Percentiles rank a stretch among this genome's conserved stretches.
Conservation (phyloP, 2,329 filamentous ascomycete species). For the Curvularia verruculosa region DNA sequence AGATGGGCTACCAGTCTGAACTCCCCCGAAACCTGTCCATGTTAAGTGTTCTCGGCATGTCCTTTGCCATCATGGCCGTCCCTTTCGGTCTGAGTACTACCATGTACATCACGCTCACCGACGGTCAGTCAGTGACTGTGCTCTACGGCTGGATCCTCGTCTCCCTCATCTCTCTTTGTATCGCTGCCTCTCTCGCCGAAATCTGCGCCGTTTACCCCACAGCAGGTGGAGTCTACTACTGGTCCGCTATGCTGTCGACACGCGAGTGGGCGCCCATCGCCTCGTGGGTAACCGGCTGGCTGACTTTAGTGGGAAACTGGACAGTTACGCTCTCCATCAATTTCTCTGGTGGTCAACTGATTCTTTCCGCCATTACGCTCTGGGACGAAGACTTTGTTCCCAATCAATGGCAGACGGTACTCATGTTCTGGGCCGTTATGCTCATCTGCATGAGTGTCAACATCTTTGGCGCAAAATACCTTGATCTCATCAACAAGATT, state of each 20-base stretch:
- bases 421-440: constrained; percentile 76
- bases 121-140: constrained; percentile 72
- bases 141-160: constrained; percentile 74
- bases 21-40: constrained; percentile 70
- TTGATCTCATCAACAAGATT: constrained; percentile 73
- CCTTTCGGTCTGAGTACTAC: constrained; percentile 72
- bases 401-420: constrained; percentile 71
- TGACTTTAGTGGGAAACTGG: constrained; percentile 76
- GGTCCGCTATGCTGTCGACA: constrained; percentile 70
- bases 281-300: constrained; percentile 73
- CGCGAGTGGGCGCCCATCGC: constrained; percentile 70
- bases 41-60: constrained; percentile 71
- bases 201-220: constrained; percentile 78
- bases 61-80: constrained; percentile 77
- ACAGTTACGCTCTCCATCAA: constrained; percentile 69
- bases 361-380: constrained; percentile 70
- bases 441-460: constrained; percentile 68
- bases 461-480: constrained; percentile 65
- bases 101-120: constrained; percentile 69
- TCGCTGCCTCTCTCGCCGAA: constrained; percentile 74
- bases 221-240: constrained; percentile 76
- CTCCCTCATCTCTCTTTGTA: constrained; percentile 68
- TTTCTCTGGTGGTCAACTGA: constrained; percentile 69
- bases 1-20: constrained; percentile 72
- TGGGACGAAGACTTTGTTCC: constrained; percentile 73